Base-by-base conservation (phyloP, 192 early-diverging fungal species). In the Podila verticillata region DNA sequence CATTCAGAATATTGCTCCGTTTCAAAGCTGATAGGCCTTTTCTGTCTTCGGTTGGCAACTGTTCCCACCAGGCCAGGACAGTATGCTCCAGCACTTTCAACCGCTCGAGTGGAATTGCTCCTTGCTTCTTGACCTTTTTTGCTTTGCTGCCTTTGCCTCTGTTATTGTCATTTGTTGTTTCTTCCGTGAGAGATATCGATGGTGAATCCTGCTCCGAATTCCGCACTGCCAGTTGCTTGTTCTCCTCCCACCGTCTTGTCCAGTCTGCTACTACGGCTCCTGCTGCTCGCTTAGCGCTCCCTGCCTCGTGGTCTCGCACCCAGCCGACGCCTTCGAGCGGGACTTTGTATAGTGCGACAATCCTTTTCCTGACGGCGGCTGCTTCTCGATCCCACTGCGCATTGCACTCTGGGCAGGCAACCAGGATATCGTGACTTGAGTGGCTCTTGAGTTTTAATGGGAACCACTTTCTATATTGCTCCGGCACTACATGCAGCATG, bases 391-490 rank as follows among this genome's bases (percentile, higher is more conserved):
- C 77, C 77, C 77, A 80, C 5, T 72, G 32, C 2, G 77, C 69
- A 65, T 80, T 80, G 44, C 77, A 80, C 36, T 68, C 70, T 7
- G 77, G 77, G 60, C 77, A 80, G 10, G 77, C 77, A 6, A 80
- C 77, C 8, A 80, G 59, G 15, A 80, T 64, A 20, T 80, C 77
- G 32, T 80, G 66, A 34, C 77, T 80, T 3, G 77, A 64, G 51
- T 72, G 77, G 22, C 77, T 80, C 66, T 80, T 80, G 57, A 80
- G 64, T 48, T 47, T 48, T 17, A 80, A 54, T 1, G 77, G 77
- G 31, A 80, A 72, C 77, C 77, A 80, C 24, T 72, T 72, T 2
- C 77, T 57, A 26, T 80, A 80, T 28, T 80, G 77, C 34, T 80
- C 77, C 6, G 77, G 77, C 0, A 80, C 77, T 4, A 80, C 70